Evolutionary conservation across 148 eudicot species (phyloP).

Genomic region (Rhododendron williamsianum): DNA sequence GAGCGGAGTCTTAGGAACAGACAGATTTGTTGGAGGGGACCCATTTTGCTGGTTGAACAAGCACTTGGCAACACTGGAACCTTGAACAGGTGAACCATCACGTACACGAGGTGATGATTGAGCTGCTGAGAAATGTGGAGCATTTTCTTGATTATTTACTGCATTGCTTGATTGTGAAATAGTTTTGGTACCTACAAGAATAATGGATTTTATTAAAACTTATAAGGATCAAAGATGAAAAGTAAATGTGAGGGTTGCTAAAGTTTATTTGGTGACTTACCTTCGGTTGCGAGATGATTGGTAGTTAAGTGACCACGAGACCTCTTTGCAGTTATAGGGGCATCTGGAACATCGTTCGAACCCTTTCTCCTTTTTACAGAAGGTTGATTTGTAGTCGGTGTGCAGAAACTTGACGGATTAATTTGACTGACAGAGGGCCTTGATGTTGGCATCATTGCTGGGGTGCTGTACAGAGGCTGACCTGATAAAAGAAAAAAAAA

Average conservation of each 20-base stretch:
- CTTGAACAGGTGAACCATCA: slow-evolving; percentile 37
- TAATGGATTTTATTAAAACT: background rate
- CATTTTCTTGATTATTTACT: slow-evolving; percentile 17
- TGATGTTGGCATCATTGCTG: slow-evolving; percentile 39
- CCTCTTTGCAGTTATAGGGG: slow-evolving; percentile 44
- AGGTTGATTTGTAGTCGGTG: slow-evolving; percentile 31
- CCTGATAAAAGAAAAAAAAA: slow-evolving; percentile 25
- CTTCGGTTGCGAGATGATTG: slow-evolving; percentile 29
- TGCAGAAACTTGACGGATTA: slow-evolving; percentile 31
- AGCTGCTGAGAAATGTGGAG: slow-evolving; percentile 23
- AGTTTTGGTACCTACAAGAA: slow-evolving; percentile 29
- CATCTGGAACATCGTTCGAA: slow-evolving; percentile 32
- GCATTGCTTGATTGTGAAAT: slow-evolving; percentile 23
- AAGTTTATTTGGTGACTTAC: slow-evolving; percentile 18
- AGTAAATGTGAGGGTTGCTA: background rate
- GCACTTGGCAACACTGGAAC: slow-evolving; percentile 59
- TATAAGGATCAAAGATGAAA: background rate
- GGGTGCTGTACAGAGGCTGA: slow-evolving; percentile 31
- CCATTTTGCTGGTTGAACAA: slow-evolving; percentile 45
- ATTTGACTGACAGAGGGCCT: slow-evolving; percentile 25
- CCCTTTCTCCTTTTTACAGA: slow-evolving; percentile 53
- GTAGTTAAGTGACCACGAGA: slow-evolving; percentile 25
- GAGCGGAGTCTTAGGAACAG: slow-evolving; percentile 65
- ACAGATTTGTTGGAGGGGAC: slow-evolving; percentile 45
- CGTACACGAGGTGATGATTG: slow-evolving; percentile 21